Conservation (phyloP, 306 rosid genomes). For the Canavalia ensiformis region DNA sequence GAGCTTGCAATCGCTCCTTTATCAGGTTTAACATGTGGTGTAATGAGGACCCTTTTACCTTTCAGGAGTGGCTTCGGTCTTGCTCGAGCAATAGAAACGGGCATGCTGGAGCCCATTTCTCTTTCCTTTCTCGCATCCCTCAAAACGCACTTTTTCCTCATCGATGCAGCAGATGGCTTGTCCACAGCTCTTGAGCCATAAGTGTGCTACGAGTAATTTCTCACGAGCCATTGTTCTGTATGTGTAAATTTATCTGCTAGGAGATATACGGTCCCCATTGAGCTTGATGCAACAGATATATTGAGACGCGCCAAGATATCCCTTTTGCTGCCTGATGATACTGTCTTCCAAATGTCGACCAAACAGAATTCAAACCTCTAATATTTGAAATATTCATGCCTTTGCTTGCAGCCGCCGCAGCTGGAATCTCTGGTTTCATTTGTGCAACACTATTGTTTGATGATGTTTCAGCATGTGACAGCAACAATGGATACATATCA, state of each 20-base stretch:
- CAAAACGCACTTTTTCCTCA: conserved; percentile 76
- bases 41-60: conserved; percentile 57
- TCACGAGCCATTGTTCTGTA: conserved; percentile 84
- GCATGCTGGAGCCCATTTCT: conserved; percentile 92
- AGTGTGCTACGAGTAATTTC: conserved; percentile 84
- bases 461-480: conserved; percentile 49
- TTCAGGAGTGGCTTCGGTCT: conserved; percentile 71
- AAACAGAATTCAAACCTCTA: conserved; percentile 73
- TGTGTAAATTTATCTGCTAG: conserved; percentile 89
- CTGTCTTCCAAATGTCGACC: conserved; percentile 82
- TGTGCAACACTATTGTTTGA: conserved; percentile 42
- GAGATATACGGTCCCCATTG: conserved; percentile 88
- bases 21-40: conserved; percentile 62
- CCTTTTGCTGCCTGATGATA: conserved; percentile 80
- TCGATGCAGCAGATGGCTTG: conserved; percentile 84
- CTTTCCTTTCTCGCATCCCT: conserved; percentile 86
- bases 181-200: conserved; percentile 92
- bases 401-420: conserved; percentile 38
- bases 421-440: conserved; percentile 42
- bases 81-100: conserved; percentile 76
- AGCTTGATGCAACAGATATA: conserved; percentile 63
- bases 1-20: conserved; percentile 52
- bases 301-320: conserved; percentile 83
- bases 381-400: conserved; percentile 46
- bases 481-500: conserved; percentile 40